Evolutionary conservation across 108 stramenopile species (phyloP).

Genomic region (Cyclostephanos tholiformis): DNA sequence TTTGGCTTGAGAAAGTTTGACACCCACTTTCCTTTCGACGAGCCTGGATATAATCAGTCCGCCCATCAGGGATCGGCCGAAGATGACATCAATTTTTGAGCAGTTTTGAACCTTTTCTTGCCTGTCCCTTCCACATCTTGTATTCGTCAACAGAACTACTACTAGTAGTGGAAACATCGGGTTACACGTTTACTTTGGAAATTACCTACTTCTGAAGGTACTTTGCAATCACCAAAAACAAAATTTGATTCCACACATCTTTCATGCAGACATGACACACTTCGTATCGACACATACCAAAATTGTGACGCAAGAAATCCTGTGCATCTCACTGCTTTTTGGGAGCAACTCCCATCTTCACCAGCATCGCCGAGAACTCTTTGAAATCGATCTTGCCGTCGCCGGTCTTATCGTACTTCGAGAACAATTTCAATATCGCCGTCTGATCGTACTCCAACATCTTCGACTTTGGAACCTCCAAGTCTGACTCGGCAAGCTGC

Average conservation of each 20-base stretch:
- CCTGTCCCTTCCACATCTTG: too few species aligned
- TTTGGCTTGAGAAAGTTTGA: not conserved
- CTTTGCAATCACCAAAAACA: not conserved
- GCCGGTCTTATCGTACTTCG: conserved; percentile 88
- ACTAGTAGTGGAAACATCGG: too few species aligned
- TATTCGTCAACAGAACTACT: too few species aligned
- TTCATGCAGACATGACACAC: not conserved
- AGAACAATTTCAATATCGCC: conserved; percentile 83
- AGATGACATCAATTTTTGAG: too few species aligned
- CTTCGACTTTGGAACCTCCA: conserved; percentile 70
- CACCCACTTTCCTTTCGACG: not conserved
- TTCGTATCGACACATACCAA: not conserved
- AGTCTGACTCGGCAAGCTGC: conserved; percentile 71
- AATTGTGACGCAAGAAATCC: not conserved
- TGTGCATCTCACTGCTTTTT: conserved; percentile 34
- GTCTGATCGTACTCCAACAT: conserved; percentile 74
- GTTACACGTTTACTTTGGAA: not conserved
- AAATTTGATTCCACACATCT: not conserved
- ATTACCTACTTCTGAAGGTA: too few species aligned
- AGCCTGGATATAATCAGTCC: too few species aligned
- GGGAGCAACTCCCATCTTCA: conserved; percentile 94
- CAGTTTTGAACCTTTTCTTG: too few species aligned
- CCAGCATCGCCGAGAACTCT: conserved; percentile 90
- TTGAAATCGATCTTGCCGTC: conserved; percentile 88
- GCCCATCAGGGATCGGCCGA: too few species aligned